Evolutionary conservation across 108 stramenopile species (phyloP).

Genomic region (Parmales sp.): DNA sequence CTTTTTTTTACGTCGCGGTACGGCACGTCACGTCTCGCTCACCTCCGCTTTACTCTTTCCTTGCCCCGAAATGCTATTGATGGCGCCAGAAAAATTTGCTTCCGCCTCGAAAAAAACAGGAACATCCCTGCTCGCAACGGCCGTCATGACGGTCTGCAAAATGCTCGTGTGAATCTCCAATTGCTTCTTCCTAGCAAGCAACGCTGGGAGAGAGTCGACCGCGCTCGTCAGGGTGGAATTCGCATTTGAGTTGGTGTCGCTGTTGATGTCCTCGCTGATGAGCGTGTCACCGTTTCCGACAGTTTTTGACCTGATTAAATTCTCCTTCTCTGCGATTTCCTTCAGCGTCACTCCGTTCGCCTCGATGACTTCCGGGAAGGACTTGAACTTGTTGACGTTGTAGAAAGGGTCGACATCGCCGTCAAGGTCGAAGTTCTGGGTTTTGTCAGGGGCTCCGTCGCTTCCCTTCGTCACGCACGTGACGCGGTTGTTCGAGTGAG

Average conservation of each 20-base stretch:
- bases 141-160: slow-evolving; percentile 91
- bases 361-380: slow-evolving; percentile 95
- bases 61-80: slow-evolving; percentile 57
- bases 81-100: slow-evolving; percentile 60
- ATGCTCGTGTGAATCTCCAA: slow-evolving; percentile 92
- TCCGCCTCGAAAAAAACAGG: slow-evolving; percentile 92
- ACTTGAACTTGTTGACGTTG: slow-evolving; percentile 63
- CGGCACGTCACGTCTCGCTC: too few species aligned
- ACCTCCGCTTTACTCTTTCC: too few species aligned
- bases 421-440: slow-evolving; percentile 87
- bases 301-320: too few species aligned
- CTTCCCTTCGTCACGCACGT: slow-evolving; percentile 23
- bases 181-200: slow-evolving; percentile 87
- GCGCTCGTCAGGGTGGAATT: slow-evolving; percentile 61
- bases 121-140: slow-evolving; percentile 88
- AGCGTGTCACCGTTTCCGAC: too few species aligned
- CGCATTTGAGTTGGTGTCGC: slow-evolving; percentile 21
- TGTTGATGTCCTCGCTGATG: background rate
- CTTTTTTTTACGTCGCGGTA: too few species aligned
- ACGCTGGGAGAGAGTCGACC: slow-evolving; percentile 84
- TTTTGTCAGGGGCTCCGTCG: too few species aligned
- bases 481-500: slow-evolving; percentile 79
- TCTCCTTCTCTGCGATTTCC: slow-evolving; percentile 73
- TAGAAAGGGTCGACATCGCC: slow-evolving; percentile 79
- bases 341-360: slow-evolving; percentile 85